Percentiles rank a stretch among this genome's conserved stretches.
phyloP scores from a whole-genome alignment of 2,329 filamentous ascomycete species.

The Fusarium paranaense region DNA sequence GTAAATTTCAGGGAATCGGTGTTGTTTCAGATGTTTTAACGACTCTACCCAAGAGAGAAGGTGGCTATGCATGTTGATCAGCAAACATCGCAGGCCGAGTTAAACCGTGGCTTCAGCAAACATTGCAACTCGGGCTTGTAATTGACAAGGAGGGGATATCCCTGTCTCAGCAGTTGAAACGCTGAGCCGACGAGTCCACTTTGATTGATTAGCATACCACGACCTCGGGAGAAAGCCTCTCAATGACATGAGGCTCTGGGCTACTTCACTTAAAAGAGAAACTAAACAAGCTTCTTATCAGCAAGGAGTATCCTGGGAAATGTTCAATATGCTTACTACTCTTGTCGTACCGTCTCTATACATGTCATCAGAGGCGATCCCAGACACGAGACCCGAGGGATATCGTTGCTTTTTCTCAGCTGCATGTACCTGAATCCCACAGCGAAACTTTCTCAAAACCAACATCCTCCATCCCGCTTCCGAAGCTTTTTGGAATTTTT shows the following conservation, averaged over 20 bases:
- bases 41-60: not conserved
- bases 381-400: not conserved
- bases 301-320: not conserved
- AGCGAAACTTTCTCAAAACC: not conserved
- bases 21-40: not conserved
- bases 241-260: not conserved
- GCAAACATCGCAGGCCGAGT: not conserved
- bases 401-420: not conserved
- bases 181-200: not conserved
- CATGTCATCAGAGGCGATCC: not conserved
- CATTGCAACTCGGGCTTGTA: not conserved
- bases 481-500: not conserved
- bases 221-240: not conserved
- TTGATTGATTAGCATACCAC: not conserved
- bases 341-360: not conserved
- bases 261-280: not conserved
- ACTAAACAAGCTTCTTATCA: not conserved
- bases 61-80: not conserved
- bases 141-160: not conserved
- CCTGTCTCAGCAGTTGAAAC: not conserved
- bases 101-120: not conserved
- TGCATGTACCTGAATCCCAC: not conserved
- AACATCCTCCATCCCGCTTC: not conserved
- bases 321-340: not conserved
- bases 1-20: not conserved